These are phyloP conservation scores for Erysiphe neolycopersici DNA, from an alignment of 2,329 filamentous ascomycete genomes.

Conservation along the genomic window DNA sequence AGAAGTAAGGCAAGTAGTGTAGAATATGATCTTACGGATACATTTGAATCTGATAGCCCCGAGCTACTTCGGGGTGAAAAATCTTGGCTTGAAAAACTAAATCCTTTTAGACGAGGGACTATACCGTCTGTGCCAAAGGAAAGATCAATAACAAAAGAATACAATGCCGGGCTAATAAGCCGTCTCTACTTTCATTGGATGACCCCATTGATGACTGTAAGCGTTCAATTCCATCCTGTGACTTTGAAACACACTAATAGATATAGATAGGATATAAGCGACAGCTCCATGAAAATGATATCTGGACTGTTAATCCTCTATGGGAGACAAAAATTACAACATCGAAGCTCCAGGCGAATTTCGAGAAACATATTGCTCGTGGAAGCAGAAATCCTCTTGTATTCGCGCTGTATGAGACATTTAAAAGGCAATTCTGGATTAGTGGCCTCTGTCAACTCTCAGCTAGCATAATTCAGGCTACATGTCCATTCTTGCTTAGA, in stretches of 20 bases:
- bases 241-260: conserved; percentile 3
- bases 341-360: conserved; percentile 35
- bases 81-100: conserved; percentile 35
- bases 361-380: conserved; percentile 36
- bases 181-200: conserved; percentile 72
- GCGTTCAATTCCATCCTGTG: conserved; percentile 9
- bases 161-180: conserved; percentile 49
- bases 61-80: conserved; percentile 14
- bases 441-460: conserved; percentile 53
- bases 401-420: conserved; percentile 66
- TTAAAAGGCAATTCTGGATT: conserved; percentile 59
- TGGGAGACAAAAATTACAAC: conserved; percentile 47
- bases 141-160: conserved; percentile 34
- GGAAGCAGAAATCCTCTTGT: conserved; percentile 50
- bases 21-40: too few species aligned
- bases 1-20: too few species aligned
- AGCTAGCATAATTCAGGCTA: conserved; percentile 49
- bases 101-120: conserved; percentile 32
- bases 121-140: conserved; percentile 28
- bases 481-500: conserved; percentile 62
- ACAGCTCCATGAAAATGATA: conserved; percentile 55
- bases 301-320: conserved; percentile 70
- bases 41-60: too few species aligned
- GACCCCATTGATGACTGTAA: conserved; percentile 54
- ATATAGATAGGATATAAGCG: conserved; percentile 60